Evolutionary conservation across 805 yeast species (phyloP).

Genomic region (Debaryomyces maramus): DNA sequence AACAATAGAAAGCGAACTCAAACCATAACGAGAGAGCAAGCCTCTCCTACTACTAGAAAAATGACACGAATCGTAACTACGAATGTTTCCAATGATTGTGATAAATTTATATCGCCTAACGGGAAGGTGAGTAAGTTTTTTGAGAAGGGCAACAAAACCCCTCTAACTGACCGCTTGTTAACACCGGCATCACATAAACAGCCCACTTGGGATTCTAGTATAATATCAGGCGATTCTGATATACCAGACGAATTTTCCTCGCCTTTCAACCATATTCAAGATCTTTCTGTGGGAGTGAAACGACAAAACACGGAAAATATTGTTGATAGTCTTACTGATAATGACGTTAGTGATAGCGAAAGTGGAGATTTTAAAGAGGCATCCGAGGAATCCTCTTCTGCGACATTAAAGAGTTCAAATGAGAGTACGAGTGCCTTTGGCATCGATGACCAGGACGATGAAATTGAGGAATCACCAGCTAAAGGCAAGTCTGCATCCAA

Average conservation of each 20-base stretch:
- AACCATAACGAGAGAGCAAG: constrained; percentile 6
- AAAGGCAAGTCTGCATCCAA: constrained; percentile 17
- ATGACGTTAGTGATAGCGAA: constrained; percentile 11
- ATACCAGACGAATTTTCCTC: constrained; percentile 31
- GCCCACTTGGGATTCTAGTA: constrained; percentile 5
- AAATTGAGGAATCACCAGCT: constrained; percentile 45
- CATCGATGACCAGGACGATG: constrained; percentile 30
- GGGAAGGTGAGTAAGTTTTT: constrained; percentile 16
- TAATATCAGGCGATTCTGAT: constrained; percentile 26
- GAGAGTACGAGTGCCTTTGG: constrained; percentile 3
- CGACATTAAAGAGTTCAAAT: constrained; percentile 7
- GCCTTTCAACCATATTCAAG: constrained; percentile 13
- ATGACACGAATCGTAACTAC: constrained; percentile 1
- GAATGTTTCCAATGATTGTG: not conserved
- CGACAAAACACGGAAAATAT: constrained; percentile 9
- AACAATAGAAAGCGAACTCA: constrained; percentile 1
- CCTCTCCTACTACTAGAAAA: constrained; percentile 20
- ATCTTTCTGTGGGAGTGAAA: not conserved
- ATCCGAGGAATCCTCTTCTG: constrained; percentile 2
- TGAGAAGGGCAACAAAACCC: not conserved
- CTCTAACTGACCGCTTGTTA: not conserved
- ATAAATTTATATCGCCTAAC: not conserved
- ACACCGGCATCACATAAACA: not conserved
- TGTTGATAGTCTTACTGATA: constrained; percentile 17
- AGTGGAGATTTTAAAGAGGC: not conserved